phyloP scores from a whole-genome alignment of 305 asterid species.

The Fraxinus velutina region DNA sequence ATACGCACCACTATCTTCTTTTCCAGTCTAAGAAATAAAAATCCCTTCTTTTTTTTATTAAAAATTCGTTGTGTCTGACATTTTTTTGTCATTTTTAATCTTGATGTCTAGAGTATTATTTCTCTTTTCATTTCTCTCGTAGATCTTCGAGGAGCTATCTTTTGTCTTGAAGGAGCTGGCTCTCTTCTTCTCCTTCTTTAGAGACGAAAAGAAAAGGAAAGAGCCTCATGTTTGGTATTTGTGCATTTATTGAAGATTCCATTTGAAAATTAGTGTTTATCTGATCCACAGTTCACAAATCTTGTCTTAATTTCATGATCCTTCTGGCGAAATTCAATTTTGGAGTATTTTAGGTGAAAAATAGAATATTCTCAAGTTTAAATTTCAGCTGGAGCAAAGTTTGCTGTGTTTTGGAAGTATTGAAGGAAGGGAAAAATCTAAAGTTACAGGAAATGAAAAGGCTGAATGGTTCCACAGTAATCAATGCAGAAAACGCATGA shows the following conservation, averaged over 20 bases:
- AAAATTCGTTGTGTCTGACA: background rate
- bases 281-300: background rate
- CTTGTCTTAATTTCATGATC: background rate
- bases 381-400: background rate
- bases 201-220: slow-evolving; percentile 1
- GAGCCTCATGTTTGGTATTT: background rate
- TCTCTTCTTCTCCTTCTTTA: background rate
- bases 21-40: background rate
- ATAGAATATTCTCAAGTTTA: background rate
- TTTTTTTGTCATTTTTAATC: background rate
- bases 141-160: slow-evolving; percentile 12
- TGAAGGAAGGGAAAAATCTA: background rate
- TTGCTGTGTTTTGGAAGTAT: background rate
- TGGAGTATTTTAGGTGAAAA: background rate
- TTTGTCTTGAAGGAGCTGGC: background rate
- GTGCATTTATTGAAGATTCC: background rate
- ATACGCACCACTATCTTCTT: background rate
- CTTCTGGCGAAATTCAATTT: background rate
- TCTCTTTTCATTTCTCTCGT: background rate
- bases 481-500: background rate
- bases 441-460: background rate
- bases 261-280: background rate
- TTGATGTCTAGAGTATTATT: slow-evolving; percentile 8
- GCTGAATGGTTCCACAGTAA: background rate
- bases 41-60: background rate